phyloP scores from a whole-genome alignment of 2,329 filamentous ascomycete species.

The Hymenotorrendiella dingleyae region DNA sequence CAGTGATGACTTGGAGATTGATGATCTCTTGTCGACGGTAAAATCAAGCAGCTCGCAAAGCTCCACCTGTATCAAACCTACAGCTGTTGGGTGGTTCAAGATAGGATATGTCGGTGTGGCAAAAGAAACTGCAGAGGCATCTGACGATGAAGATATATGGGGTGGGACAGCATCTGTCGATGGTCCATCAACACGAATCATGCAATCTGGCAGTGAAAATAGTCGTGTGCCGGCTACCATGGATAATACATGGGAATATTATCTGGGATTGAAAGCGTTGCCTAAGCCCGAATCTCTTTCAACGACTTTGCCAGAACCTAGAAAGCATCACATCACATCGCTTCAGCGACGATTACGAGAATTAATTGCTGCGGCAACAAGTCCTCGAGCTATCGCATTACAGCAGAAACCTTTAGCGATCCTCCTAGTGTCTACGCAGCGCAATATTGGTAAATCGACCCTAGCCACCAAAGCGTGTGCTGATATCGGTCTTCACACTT shows the following conservation, averaged over 20 bases:
- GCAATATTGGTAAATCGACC: slow-evolving; percentile 87
- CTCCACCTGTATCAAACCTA: slow-evolving; percentile 29
- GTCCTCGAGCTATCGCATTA: slow-evolving; percentile 76
- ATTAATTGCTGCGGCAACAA: slow-evolving; percentile 82
- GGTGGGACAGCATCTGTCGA: slow-evolving; percentile 83
- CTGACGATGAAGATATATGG: slow-evolving; percentile 67
- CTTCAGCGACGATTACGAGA: slow-evolving; percentile 71
- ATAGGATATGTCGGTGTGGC: slow-evolving; percentile 66
- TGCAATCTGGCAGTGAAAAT: slow-evolving; percentile 82
- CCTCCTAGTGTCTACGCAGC: slow-evolving; percentile 82
- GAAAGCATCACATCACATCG: slow-evolving; percentile 48
- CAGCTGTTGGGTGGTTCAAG: slow-evolving; percentile 83
- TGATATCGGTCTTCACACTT: slow-evolving; percentile 86
- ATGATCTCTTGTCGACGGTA: slow-evolving; percentile 54
- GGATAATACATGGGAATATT: slow-evolving; percentile 81
- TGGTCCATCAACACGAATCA: slow-evolving; percentile 78
- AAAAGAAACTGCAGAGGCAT: slow-evolving; percentile 48
- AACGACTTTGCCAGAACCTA: slow-evolving; percentile 38
- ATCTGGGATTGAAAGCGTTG: slow-evolving; percentile 68
- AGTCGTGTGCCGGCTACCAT: slow-evolving; percentile 72
- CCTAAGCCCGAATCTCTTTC: slow-evolving; percentile 44
- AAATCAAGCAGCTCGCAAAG: slow-evolving; percentile 42
- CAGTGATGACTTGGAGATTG: slow-evolving; percentile 57
- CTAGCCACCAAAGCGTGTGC: slow-evolving; percentile 71
- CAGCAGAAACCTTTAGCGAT: slow-evolving; percentile 85